A percentile compares a stretch with the other conserved stretches of the same genome.
Evolutionary conservation across 345 rosid species (phyloP).

Genomic region (Gossypioides kirkii): DNA sequence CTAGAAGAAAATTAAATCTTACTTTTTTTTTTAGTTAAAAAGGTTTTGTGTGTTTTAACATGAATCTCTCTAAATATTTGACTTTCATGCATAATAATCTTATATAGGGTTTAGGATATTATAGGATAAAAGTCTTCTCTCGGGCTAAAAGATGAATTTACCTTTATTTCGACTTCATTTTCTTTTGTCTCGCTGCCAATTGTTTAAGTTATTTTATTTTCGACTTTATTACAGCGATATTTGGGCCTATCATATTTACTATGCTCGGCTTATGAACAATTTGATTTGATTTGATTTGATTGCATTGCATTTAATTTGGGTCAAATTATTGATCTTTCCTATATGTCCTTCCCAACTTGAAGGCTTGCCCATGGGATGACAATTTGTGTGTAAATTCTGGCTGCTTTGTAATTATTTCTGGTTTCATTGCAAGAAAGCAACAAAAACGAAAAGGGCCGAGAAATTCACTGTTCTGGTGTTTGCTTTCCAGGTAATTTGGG

Average conservation of each 20-base stretch:
- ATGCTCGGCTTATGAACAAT: constrained; percentile 5
- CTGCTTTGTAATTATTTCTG: constrained; percentile 20
- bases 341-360: constrained; percentile 18
- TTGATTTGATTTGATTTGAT: neutral
- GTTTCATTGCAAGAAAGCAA: constrained; percentile 9
- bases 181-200: constrained; percentile 12
- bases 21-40: neutral
- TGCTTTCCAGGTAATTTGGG: constrained; percentile 2
- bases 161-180: neutral
- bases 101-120: neutral
- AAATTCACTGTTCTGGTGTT: neutral
- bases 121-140: neutral
- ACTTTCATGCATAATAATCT: neutral
- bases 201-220: neutral
- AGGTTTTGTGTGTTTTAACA: neutral
- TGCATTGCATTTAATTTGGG: constrained; percentile 10
- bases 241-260: neutral
- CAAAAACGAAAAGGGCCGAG: neutral
- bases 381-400: constrained; percentile 9
- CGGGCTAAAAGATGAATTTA: neutral
- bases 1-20: neutral
- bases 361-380: constrained; percentile 28
- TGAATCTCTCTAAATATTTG: neutral
- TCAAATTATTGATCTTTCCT: constrained; percentile 10
- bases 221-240: neutral